Base-by-base conservation (phyloP, 2,329 filamentous ascomycete species). In the Fusarium coicis region DNA sequence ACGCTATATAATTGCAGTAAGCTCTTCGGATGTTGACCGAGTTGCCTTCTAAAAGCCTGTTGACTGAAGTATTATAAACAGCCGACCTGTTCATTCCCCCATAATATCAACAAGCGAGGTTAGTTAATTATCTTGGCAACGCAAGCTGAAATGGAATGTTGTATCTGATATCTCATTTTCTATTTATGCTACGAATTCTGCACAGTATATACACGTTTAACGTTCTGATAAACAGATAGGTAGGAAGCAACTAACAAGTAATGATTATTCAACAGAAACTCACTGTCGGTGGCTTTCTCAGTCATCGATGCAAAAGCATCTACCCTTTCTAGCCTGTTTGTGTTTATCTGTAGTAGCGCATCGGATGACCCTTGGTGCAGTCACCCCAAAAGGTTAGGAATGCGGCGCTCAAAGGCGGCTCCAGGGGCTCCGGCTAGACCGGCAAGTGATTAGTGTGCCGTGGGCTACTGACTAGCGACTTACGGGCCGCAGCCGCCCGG, bases 381-480 rank as follows among this genome's bases (percentile, higher is more conserved):
- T 16, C 34, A 30, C 10, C 21, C 28, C 36, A 42, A 54, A 42
- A 23, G 36, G 36, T 30, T 42, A 42, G 19, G 14, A 40, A n/a
- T 30, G 36, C 26, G 36, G 26, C 36, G 52, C 26, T 42, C 34
- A 54, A 18, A 18, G 32, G 52, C 52, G 42, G 15, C 26, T n/a
- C 19, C 36, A 40, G 26, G 36, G 36, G 36, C 26, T 23, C 36
- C 52, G 36, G 52, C 26, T 54, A 54, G 28, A 10, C 52, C 52
- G 52, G 36, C 52, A 54, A 54, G 19, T 42, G 19, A n/a, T 54
- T 23, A 42, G 52, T 54, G 52, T 10, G 26, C 36, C 15, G 21
- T 42, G 19, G 23, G 19, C 50, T 37, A 53, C 23, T 53, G 36
- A n/a, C 36, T 54, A 54, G 52, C 36, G 52, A 30, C 52, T 54